A percentile compares a stretch with the other conserved stretches of the same genome.
Conservation (phyloP, 2,329 filamentous ascomycete species). For the Stachybotrys echinatus region DNA sequence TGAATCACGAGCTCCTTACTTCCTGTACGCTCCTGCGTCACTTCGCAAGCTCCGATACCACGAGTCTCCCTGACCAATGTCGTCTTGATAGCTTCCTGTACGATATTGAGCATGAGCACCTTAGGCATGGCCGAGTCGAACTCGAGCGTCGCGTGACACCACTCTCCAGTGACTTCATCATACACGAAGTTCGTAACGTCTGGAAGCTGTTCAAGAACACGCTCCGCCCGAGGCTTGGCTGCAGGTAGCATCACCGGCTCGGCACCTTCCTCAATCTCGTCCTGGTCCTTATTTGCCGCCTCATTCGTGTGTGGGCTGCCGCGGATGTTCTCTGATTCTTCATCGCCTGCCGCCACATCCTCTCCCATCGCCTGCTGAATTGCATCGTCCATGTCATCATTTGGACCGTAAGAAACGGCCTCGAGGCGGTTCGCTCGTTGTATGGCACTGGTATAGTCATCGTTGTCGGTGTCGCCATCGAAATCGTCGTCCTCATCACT, state of each 20-base stretch:
- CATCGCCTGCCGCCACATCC: slow-evolving; percentile 46
- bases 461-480: slow-evolving; percentile 64
- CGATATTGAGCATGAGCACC: slow-evolving; percentile 85
- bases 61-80: slow-evolving; percentile 84
- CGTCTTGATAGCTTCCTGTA: slow-evolving; percentile 72
- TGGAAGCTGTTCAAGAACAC: slow-evolving; percentile 57
- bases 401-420: slow-evolving; percentile 83
- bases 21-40: slow-evolving; percentile 59
- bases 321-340: slow-evolving; percentile 48
- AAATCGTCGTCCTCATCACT: slow-evolving; percentile 30
- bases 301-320: slow-evolving; percentile 33
- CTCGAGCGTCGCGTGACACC: slow-evolving; percentile 77
- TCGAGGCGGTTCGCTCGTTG: slow-evolving; percentile 71
- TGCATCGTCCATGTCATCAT: slow-evolving; percentile 84
- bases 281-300: slow-evolving; percentile 32
- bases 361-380: slow-evolving; percentile 62
- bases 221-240: slow-evolving; percentile 50
- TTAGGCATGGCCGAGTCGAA: slow-evolving; percentile 80
- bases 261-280: slow-evolving; percentile 27
- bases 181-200: slow-evolving; percentile 76
- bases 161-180: slow-evolving; percentile 66
- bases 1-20: slow-evolving; percentile 56
- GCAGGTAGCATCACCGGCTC: slow-evolving; percentile 33
- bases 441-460: slow-evolving; percentile 71
- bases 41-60: slow-evolving; percentile 67